A percentile compares a stretch with the other conserved stretches of the same genome.
Evolutionary conservation across 2,329 filamentous ascomycete species (phyloP).

Genomic region (Penicillium nordicum): DNA sequence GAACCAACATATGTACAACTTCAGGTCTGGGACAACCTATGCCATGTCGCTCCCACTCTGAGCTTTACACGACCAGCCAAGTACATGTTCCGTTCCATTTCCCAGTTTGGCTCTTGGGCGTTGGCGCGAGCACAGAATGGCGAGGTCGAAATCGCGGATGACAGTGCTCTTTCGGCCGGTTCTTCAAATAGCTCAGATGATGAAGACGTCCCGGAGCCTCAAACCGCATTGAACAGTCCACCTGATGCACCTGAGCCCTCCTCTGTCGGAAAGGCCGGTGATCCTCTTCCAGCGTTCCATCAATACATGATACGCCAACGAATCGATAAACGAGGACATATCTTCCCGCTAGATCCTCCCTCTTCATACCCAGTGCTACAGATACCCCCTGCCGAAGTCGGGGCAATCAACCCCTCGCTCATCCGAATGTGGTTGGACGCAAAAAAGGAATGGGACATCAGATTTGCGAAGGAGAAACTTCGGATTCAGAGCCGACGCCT

Average conservation of each 20-base stretch:
- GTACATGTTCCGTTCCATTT: constrained; percentile 87
- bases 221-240: constrained; percentile 7
- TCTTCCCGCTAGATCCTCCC: constrained; percentile 64
- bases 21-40: constrained; percentile 94
- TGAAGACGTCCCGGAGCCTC: constrained; percentile 4
- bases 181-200: constrained; percentile 51
- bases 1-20: constrained; percentile 86
- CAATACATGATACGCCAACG: constrained; percentile 90
- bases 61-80: constrained; percentile 96
- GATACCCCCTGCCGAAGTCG: constrained; percentile 63
- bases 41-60: constrained; percentile 87
- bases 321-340: constrained; percentile 72
- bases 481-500: constrained; percentile 71
- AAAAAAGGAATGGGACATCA: constrained; percentile 69
- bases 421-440: constrained; percentile 78
- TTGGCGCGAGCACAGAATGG: constrained; percentile 76
- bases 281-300: constrained; percentile 73
- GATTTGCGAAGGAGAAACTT: constrained; percentile 66
- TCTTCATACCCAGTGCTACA: constrained; percentile 64
- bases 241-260: constrained; percentile 16
- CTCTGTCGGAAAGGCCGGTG: constrained; percentile 79
- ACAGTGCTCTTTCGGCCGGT: constrained; percentile 72
- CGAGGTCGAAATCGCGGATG: constrained; percentile 75
- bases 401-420: constrained; percentile 73
- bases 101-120: constrained; percentile 91